Percentiles rank a stretch among this genome's conserved stretches.
Evolutionary conservation across 2,329 filamentous ascomycete genomes (phyloP).

Genomic region (Penicillium sp.): DNA sequence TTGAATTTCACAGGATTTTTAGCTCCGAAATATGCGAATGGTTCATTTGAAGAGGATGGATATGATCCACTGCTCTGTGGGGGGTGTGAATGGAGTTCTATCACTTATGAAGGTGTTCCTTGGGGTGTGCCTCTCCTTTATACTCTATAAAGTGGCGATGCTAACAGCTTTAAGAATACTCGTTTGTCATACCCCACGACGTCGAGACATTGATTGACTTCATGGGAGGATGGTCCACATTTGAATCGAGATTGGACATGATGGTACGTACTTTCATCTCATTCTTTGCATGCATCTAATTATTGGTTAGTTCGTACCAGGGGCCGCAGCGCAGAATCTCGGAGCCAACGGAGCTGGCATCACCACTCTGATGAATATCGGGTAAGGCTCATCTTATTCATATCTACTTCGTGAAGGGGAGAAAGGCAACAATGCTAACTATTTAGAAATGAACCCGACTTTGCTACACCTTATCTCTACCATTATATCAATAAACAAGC

Average conservation of each 20-base stretch:
- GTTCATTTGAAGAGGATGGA: conserved; percentile 44
- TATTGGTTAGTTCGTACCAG: conserved; percentile 40
- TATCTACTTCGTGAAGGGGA: no score
- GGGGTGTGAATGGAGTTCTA: conserved; percentile 62
- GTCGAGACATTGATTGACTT: conserved; percentile 52
- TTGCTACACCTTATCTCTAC: conserved; percentile 65
- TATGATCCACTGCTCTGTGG: conserved; percentile 54
- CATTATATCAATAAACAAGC: conserved; percentile 64
- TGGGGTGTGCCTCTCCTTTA: conserved; percentile 39
- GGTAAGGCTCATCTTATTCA: conserved; percentile 16
- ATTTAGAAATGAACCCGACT: conserved; percentile 63
- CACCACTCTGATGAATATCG: conserved; percentile 56
- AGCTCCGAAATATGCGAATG: conserved; percentile 53
- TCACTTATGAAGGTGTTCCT: conserved; percentile 58
- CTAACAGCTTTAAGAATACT: conserved; percentile 45
- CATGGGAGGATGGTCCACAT: conserved; percentile 52
- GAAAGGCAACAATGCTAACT: background rate
- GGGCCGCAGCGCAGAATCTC: conserved; percentile 25
- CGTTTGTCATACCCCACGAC: conserved; percentile 66
- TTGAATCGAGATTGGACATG: conserved; percentile 57
- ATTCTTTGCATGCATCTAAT: conserved; percentile 1
- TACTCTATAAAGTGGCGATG: conserved; percentile 18
- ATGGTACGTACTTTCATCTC: conserved; percentile 32
- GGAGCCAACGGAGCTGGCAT: conserved; percentile 30
- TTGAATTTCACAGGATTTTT: conserved; percentile 55